These are phyloP conservation scores for Xanthoconium purpureum DNA, from an alignment of 768 basidiomycete species.

Conservation along the genomic window DNA sequence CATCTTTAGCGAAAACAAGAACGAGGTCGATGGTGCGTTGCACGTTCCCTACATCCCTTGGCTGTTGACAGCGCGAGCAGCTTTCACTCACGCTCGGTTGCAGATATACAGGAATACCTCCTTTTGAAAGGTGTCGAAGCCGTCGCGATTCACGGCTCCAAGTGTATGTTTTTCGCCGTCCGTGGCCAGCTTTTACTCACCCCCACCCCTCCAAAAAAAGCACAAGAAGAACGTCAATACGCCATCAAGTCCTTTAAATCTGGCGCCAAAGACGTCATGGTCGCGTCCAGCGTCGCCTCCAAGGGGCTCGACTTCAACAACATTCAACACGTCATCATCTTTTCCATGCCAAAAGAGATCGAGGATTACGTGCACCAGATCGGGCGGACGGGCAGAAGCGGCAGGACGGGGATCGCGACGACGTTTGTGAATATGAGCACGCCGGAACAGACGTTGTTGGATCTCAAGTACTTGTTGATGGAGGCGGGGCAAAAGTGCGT, in stretches of 20 bases:
- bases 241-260: constrained; percentile 98
- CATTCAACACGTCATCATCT: constrained; percentile 98
- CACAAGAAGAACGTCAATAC: constrained; percentile 98
- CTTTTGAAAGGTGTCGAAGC: constrained; percentile 97
- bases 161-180: constrained; percentile 52
- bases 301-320: constrained; percentile 99
- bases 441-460: constrained; percentile 90
- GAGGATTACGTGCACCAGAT: constrained; percentile 99
- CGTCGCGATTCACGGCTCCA: constrained; percentile 97
- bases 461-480: constrained; percentile 94
- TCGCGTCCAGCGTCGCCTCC: constrained; percentile 95
- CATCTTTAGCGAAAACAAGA: constrained; percentile 98
- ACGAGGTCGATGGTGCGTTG: constrained; percentile 92
- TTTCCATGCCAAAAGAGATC: constrained; percentile 99
- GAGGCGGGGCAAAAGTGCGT: constrained; percentile 96
- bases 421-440: constrained; percentile 99
- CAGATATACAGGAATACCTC: constrained; percentile 98
- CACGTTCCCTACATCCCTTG: not conserved
- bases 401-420: constrained; percentile 98
- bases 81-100: not conserved
- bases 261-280: constrained; percentile 98
- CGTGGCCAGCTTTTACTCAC: not conserved
- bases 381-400: constrained; percentile 94
- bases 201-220: constrained; percentile 37
- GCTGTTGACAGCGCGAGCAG: not conserved